Percentiles rank a stretch among this genome's conserved stretches.
These are phyloP conservation scores for Theileria sp. DNA, from an alignment of 169 alveolate genomes.

Conservation along the genomic window DNA sequence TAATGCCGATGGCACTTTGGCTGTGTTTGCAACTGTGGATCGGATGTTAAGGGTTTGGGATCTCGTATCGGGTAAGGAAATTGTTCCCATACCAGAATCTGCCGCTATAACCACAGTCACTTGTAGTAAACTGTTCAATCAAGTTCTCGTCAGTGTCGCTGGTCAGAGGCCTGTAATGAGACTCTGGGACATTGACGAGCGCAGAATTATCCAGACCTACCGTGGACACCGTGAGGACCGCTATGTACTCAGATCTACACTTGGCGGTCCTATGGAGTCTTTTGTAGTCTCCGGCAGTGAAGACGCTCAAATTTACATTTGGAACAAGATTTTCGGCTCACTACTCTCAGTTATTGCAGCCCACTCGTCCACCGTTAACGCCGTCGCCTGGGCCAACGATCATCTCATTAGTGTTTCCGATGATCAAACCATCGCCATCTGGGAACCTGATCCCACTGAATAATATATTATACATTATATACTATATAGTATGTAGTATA, in stretches of 20 bases:
- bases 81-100: conserved; percentile 68
- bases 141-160: conserved; percentile 73
- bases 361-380: conserved; percentile 83
- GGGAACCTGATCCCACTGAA: conserved; percentile 60
- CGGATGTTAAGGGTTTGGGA: conserved; percentile 67
- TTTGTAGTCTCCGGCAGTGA: conserved; percentile 84
- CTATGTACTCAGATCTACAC: conserved; percentile 75
- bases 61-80: conserved; percentile 44
- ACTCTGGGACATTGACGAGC: conserved; percentile 75
- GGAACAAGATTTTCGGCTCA: conserved; percentile 81
- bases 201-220: conserved; percentile 76
- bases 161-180: conserved; percentile 74
- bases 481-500: background rate
- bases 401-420: conserved; percentile 73
- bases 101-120: conserved; percentile 68
- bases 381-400: conserved; percentile 78
- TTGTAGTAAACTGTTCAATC: conserved; percentile 66
- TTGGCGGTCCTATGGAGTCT: conserved; percentile 82
- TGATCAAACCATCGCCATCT: conserved; percentile 70
- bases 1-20: conserved; percentile 66
- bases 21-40: conserved; percentile 69
- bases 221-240: conserved; percentile 84
- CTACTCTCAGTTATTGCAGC: conserved; percentile 74
- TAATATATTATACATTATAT: background rate
- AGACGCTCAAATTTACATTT: conserved; percentile 82